Evolutionary conservation across 495 filamentous ascomycete genomes (phyloP).

Genomic region (Podospora pseudocomata): DNA sequence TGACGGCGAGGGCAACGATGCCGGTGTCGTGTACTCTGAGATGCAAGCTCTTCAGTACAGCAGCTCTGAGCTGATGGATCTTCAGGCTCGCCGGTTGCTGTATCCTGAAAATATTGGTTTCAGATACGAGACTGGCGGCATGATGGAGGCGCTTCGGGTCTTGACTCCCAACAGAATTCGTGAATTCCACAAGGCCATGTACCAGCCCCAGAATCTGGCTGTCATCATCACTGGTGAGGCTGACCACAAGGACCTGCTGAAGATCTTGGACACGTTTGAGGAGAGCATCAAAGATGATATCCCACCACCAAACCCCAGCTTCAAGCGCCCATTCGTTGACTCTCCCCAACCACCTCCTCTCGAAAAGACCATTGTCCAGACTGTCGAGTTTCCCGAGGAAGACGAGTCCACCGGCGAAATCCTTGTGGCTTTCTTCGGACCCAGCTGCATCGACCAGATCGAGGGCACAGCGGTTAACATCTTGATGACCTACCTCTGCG

Average conservation of each 20-base stretch:
- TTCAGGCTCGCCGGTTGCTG: conserved; percentile 67
- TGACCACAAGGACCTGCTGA: conserved; percentile 72
- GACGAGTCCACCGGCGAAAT: conserved; percentile 91
- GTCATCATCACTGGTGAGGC: conserved; percentile 86
- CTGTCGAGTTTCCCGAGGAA: conserved; percentile 90
- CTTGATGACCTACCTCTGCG: conserved; percentile 77
- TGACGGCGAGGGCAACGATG: conserved; percentile 88
- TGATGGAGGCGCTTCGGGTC: conserved; percentile 87
- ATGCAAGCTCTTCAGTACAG: conserved; percentile 95
- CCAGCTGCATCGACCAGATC: conserved; percentile 63
- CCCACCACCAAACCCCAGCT: conserved; percentile 66
- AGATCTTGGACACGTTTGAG: conserved; percentile 83
- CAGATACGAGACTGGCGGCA: conserved; percentile 93
- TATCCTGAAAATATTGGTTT: conserved; percentile 91
- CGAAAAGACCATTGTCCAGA: conserved; percentile 64
- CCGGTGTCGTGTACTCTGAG: conserved; percentile 96
- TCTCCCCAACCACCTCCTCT: conserved; percentile 72
- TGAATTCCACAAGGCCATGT: conserved; percentile 93
- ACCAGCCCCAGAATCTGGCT: conserved; percentile 94
- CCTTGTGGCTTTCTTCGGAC: conserved; percentile 78
- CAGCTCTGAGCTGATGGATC: conserved; percentile 76
- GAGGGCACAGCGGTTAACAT: conserved; percentile 67
- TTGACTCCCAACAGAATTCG: conserved; percentile 86
- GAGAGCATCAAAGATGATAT: conserved; percentile 78
- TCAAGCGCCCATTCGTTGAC: conserved; percentile 85